Conservation (phyloP, 140 eudicot genomes). For the Ambrosia hybrid region DNA sequence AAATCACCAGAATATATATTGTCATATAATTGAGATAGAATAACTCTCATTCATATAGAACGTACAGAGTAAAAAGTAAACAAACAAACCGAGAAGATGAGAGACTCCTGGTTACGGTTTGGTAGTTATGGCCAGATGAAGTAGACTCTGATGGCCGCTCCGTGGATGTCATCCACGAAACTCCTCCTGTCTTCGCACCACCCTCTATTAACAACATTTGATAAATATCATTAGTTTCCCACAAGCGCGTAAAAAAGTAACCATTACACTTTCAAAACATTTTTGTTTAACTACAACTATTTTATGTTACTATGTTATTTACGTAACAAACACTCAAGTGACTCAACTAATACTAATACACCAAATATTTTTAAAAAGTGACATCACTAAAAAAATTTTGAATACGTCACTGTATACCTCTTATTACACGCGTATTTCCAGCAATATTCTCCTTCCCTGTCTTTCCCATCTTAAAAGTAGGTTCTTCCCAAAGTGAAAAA, state of each 20-base stretch:
- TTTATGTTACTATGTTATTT: too few species aligned
- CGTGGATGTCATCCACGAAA: conserved; percentile 51
- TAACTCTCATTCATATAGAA: neutral
- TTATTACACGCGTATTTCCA: conserved; percentile 42
- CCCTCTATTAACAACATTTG: conserved; percentile 33
- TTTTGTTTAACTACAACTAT: too few species aligned
- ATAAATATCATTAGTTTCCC: neutral
- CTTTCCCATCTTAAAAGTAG: conserved; percentile 75
- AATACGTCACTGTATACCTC: too few species aligned
- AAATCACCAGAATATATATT: conserved; percentile 8
- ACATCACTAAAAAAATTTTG: conserved; percentile 8
- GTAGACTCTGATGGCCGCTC: conserved; percentile 62
- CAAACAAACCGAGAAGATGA: conserved; percentile 68
- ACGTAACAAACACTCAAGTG: too few species aligned
- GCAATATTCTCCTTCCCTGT: conserved; percentile 92
- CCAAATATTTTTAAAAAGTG: too few species aligned
- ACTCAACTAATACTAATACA: too few species aligned
- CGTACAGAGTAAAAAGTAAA: conserved; percentile 5
- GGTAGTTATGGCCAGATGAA: conserved; percentile 59
- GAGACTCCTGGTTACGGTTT: conserved; percentile 39
- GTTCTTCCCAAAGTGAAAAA: conserved; percentile 89
- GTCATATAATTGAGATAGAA: neutral
- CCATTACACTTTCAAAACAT: neutral
- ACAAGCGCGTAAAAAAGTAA: neutral
- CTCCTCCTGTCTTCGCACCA: conserved; percentile 48